Evolutionary conservation across 2,329 filamentous ascomycete species (phyloP).

Genomic region (Xylariaceae sp.): DNA sequence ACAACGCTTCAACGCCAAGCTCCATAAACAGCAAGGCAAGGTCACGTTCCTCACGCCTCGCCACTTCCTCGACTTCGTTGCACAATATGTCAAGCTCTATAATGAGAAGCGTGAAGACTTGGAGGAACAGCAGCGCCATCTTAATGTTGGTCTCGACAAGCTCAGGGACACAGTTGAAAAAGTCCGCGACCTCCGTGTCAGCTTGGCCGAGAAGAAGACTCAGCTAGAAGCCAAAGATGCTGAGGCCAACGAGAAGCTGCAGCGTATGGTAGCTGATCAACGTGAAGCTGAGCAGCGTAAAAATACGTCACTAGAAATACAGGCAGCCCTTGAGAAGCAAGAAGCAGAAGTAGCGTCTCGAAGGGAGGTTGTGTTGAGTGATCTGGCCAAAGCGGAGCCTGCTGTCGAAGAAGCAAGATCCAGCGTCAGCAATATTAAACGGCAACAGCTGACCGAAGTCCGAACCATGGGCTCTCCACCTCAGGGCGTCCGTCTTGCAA

Average conservation of each 20-base stretch:
- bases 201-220: slow-evolving; percentile 90
- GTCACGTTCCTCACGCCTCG: slow-evolving; percentile 92
- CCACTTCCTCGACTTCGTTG: slow-evolving; percentile 97
- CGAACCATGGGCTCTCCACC: slow-evolving; percentile 95
- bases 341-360: slow-evolving; percentile 84
- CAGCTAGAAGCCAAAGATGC: slow-evolving; percentile 92
- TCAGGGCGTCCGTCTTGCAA: slow-evolving; percentile 82
- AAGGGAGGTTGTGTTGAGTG: slow-evolving; percentile 80
- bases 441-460: slow-evolving; percentile 95
- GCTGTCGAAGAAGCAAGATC: slow-evolving; percentile 91
- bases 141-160: slow-evolving; percentile 98
- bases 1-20: slow-evolving; percentile 82
- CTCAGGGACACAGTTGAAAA: slow-evolving; percentile 96
- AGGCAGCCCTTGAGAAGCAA: slow-evolving; percentile 83
- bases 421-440: slow-evolving; percentile 98
- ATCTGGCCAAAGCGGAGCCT: slow-evolving; percentile 89
- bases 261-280: slow-evolving; percentile 96
- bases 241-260: slow-evolving; percentile 95
- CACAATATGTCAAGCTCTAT: slow-evolving; percentile 95
- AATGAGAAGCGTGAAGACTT: slow-evolving; percentile 98
- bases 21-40: slow-evolving; percentile 90
- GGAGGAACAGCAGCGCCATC: slow-evolving; percentile 96
- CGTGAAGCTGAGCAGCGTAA: slow-evolving; percentile 92
- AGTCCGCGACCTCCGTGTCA: slow-evolving; percentile 87
- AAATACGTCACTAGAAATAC: slow-evolving; percentile 83